phyloP scores from a whole-genome alignment of 1,284 basidiomycete genomes.

The Ganoderma multipileum region DNA sequence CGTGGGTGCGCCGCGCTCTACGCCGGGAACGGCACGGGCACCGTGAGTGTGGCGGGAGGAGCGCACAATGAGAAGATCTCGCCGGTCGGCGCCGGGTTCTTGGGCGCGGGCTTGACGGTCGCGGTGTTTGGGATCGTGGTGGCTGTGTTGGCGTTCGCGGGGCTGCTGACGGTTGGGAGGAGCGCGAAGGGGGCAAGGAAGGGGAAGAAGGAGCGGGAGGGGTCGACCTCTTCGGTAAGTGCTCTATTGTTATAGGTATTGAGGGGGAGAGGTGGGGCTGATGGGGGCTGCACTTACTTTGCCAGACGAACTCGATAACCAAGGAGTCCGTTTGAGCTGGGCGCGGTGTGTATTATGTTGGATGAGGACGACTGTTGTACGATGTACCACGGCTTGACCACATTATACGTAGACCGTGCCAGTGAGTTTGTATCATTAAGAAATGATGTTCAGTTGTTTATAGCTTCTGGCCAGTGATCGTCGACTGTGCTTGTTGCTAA shows the following conservation, averaged over 20 bases:
- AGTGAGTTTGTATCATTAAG: background rate
- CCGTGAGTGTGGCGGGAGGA: slow-evolving; percentile 24
- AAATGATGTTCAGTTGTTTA: background rate
- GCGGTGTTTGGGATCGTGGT: slow-evolving; percentile 50
- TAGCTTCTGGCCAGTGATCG: too few species aligned
- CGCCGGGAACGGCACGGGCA: slow-evolving; percentile 42
- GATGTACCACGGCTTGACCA: background rate
- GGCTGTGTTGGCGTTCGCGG: slow-evolving; percentile 51
- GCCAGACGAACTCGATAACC: slow-evolving; percentile 21
- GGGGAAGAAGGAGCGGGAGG: slow-evolving; percentile 12
- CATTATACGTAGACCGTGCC: background rate
- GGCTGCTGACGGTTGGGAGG: slow-evolving; percentile 49
- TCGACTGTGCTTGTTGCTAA: too few species aligned
- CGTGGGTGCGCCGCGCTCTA: slow-evolving; percentile 61
- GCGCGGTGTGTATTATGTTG: background rate
- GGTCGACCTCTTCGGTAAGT: slow-evolving; percentile 23
- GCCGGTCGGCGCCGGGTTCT: slow-evolving; percentile 67
- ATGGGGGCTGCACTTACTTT: background rate
- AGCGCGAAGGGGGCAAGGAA: background rate
- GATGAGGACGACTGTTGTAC: background rate
- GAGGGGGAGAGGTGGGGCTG: too few species aligned
- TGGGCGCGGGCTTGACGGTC: slow-evolving; percentile 67
- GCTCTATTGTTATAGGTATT: too few species aligned
- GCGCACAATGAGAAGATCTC: slow-evolving; percentile 49
- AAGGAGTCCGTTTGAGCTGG: slow-evolving; percentile 21